Conservation (phyloP, 805 yeast genomes). For the Saturnispora besseyi region DNA sequence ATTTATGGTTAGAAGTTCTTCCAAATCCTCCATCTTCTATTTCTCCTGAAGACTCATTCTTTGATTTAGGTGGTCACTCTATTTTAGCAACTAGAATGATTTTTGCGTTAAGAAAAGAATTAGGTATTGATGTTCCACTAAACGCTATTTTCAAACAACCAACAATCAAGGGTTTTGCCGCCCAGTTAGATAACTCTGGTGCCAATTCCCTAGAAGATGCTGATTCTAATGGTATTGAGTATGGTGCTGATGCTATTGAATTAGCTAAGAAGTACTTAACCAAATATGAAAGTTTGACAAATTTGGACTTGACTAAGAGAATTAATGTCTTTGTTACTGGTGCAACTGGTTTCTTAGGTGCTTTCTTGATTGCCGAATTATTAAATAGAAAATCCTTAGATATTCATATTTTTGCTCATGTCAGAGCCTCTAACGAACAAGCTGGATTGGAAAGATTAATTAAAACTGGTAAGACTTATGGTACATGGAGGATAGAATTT, state of each 20-base stretch:
- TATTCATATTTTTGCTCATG: constrained; percentile 76
- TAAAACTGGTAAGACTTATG: constrained; percentile 72
- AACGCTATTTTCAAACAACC: constrained; percentile 88
- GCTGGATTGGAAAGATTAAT: constrained; percentile 71
- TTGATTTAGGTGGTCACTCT: constrained; percentile 97
- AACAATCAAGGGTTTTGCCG: constrained; percentile 70
- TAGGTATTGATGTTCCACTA: constrained; percentile 75
- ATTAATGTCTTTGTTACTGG: constrained; percentile 78
- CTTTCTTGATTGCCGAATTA: constrained; percentile 75
- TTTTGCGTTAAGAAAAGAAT: constrained; percentile 73
- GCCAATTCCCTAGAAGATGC: constrained; percentile 26
- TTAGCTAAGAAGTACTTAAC: constrained; percentile 34
- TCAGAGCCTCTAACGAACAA: constrained; percentile 63
- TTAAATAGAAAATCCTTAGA: constrained; percentile 37
- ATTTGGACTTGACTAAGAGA: constrained; percentile 17
- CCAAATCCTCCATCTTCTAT: constrained; percentile 79
- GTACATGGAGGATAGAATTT: constrained; percentile 64
- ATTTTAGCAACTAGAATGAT: constrained; percentile 96
- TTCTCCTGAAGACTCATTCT: constrained; percentile 78
- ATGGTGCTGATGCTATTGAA: constrained; percentile 66
- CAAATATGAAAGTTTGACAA: constrained; percentile 36
- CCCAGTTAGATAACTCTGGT: constrained; percentile 44
- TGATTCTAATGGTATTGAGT: constrained; percentile 32
- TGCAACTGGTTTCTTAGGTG: constrained; percentile 92
- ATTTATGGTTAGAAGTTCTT: constrained; percentile 76